Base-by-base conservation (phyloP, 768 basidiomycete species). In the Suillus subaureus region DNA sequence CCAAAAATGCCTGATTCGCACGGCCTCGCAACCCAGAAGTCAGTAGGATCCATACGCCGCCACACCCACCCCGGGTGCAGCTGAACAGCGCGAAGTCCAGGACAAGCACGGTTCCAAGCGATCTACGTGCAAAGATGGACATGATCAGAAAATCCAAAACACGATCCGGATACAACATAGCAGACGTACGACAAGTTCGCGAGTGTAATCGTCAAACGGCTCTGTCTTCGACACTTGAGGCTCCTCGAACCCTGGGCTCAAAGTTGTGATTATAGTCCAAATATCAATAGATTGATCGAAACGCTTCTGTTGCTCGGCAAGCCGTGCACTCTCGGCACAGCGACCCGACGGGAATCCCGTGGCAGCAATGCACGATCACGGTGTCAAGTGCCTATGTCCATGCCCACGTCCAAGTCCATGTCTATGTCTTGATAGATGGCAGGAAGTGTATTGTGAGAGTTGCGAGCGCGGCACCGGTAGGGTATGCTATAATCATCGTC, bases 81-180 rank as follows among this genome's bases (percentile, higher is more conserved):
- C 65, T 82, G 82, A 15, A 84, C 77, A 71, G 79, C 77, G 28
- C 77, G 74, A 63, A 84, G 69, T 55, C 63, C 61, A 1, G 74
- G 75, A 63, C 82, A 82, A 47, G 78, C 78, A 52, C 78, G 76
- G 61, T 79, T 79, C 83, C 83, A 84, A 7, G 82, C 79, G 37
- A 11, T 80, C 77, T 42, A 84, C 74, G 11, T 4, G 18, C 9
- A 54, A 26, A 11, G 16, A 54, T 1, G 31, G 52, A 12, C 31
- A 55, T 33, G 11, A 33, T 55, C 31, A 55, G 31, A 33, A 13
- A 31, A n/a, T 2, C 54, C 11, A 33, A 33, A 21, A 33, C 0
- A 7, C 18, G 5, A 18, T 28, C 16, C 12, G 5, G 2, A 33
- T 6, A 21, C 11, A 55, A 55, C 15, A 3, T 18, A 39, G 39